These are phyloP conservation scores for Agapanthus africanus DNA, from an alignment of 106 monocot species.

Conservation along the genomic window DNA sequence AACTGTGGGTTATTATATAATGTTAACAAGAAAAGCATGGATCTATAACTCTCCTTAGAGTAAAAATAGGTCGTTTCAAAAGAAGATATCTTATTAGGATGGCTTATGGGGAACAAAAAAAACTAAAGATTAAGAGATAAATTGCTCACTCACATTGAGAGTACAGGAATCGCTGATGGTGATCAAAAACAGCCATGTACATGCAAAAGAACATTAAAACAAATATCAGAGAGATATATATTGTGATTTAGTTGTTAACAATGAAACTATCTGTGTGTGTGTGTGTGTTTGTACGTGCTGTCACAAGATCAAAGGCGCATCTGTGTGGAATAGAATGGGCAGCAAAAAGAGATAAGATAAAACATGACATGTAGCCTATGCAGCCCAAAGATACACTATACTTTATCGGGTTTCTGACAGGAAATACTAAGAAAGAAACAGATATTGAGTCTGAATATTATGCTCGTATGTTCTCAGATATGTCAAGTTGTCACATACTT, in stretches of 20 bases:
- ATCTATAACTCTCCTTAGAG: background rate
- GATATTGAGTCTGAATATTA: too few species aligned
- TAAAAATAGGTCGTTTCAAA: background rate
- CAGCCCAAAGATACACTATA: background rate
- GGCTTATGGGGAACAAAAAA: background rate
- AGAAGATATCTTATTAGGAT: background rate
- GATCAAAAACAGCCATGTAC: slow-evolving; percentile 21
- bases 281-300: too few species aligned
- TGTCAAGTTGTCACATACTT: too few species aligned
- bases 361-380: background rate
- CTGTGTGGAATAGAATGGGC: background rate
- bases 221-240: slow-evolving; percentile 17
- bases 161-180: slow-evolving; percentile 65
- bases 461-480: too few species aligned
- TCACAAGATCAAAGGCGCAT: too few species aligned
- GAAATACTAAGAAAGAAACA: background rate
- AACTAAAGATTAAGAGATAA: background rate
- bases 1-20: background rate
- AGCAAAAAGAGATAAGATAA: background rate
- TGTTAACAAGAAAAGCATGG: slow-evolving; percentile 1
- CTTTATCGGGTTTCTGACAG: background rate
- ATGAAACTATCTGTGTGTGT: background rate
- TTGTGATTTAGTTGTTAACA: too few species aligned
- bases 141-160: slow-evolving; percentile 58
- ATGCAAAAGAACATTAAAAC: slow-evolving; percentile 34